Conservation (phyloP, 805 yeast genomes). For the Yarrowia sp. region DNA sequence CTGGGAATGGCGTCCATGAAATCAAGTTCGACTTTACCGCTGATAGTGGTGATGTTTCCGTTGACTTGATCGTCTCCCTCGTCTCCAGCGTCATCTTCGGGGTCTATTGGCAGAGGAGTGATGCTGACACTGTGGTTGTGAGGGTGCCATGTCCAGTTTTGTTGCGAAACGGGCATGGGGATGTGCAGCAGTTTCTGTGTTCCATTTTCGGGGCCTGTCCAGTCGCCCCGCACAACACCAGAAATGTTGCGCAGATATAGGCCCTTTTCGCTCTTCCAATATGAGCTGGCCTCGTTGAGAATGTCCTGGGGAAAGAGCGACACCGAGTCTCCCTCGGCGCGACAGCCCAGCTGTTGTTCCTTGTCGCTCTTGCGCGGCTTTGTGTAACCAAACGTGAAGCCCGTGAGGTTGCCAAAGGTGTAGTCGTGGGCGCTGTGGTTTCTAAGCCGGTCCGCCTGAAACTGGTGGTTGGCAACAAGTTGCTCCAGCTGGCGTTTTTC, state of each 20-base stretch:
- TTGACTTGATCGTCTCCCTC: not conserved
- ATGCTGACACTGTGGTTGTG: conserved; percentile 8
- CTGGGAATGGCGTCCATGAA: conserved; percentile 29
- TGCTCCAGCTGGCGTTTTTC: conserved; percentile 21
- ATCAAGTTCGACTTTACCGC: conserved; percentile 27
- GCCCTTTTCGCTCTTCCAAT: conserved; percentile 1
- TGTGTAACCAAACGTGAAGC: conserved; percentile 21
- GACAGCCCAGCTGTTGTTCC: not conserved
- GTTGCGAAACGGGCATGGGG: conserved; percentile 17
- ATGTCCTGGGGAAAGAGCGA: conserved; percentile 3
- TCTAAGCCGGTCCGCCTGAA: conserved; percentile 12
- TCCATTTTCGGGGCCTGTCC: not conserved
- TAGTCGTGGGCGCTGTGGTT: conserved; percentile 5
- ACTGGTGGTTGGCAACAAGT: conserved; percentile 1
- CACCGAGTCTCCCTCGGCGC: not conserved
- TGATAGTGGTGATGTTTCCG: conserved; percentile 4
- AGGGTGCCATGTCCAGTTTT: conserved; percentile 8
- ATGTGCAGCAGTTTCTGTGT: not conserved
- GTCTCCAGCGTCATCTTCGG: conserved; percentile 7
- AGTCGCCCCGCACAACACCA: conserved; percentile 16
- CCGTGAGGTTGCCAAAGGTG: conserved; percentile 11
- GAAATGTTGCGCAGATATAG: conserved; percentile 14
- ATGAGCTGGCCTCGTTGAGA: not conserved
- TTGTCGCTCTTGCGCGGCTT: not conserved
- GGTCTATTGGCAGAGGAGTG: conserved; percentile 12